A percentile compares a stretch with the other conserved stretches of the same genome.
phyloP scores from a whole-genome alignment of 257 asterid species.

The Solanum paucissectum region DNA sequence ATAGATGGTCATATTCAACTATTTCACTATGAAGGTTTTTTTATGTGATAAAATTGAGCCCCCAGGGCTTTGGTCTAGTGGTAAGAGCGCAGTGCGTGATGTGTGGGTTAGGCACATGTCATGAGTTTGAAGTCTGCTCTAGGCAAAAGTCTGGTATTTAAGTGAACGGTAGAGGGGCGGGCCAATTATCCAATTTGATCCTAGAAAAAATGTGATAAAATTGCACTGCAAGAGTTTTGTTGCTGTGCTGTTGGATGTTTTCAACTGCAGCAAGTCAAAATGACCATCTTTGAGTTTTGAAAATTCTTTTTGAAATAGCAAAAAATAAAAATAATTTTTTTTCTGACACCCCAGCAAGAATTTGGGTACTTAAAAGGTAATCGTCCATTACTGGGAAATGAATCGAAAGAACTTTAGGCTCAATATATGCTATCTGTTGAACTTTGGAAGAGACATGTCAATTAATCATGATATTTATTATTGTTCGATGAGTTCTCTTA shows the following conservation, averaged over 20 bases:
- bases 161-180: not conserved
- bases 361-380: not conserved
- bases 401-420: not conserved
- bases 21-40: not conserved
- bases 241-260: not conserved
- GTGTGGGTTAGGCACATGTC: not conserved
- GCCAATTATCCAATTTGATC: not conserved
- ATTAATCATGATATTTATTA: not conserved
- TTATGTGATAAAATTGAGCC: not conserved
- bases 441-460: not conserved
- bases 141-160: not conserved
- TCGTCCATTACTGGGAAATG: not conserved
- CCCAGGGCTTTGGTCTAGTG: not conserved
- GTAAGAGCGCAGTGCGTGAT: not conserved
- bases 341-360: not conserved
- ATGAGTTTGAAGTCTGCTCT: not conserved
- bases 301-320: not conserved
- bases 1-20: not conserved
- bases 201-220: not conserved
- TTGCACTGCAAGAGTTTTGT: not conserved
- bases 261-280: not conserved
- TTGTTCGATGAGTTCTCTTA: not conserved
- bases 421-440: not conserved
- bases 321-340: not conserved
- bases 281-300: not conserved